These are phyloP conservation scores for Chrysoporthe cubensis DNA, from an alignment of 2,329 filamentous ascomycete species.

Conservation along the genomic window DNA sequence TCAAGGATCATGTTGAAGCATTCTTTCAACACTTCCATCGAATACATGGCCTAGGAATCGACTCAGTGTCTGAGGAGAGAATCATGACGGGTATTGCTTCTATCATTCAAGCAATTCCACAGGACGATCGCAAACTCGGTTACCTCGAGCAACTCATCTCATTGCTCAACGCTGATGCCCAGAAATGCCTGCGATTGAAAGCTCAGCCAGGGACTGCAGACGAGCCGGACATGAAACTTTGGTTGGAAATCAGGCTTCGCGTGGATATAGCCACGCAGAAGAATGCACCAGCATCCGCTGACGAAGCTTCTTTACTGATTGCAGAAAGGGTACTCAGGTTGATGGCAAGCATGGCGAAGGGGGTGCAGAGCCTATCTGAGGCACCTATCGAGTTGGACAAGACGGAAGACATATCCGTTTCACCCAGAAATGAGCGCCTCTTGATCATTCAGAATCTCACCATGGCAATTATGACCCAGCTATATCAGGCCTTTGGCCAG, in stretches of 20 bases:
- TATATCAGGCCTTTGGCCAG: slow-evolving; percentile 56
- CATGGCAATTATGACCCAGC: slow-evolving; percentile 50
- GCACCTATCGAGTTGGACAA: slow-evolving; percentile 69
- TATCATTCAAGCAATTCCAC: slow-evolving; percentile 72
- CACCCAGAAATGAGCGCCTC: slow-evolving; percentile 33
- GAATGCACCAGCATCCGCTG: slow-evolving; percentile 33
- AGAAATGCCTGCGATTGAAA: slow-evolving; percentile 44
- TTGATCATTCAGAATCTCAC: slow-evolving; percentile 50
- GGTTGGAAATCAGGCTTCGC: slow-evolving; percentile 26
- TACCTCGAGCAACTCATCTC: slow-evolving; percentile 62
- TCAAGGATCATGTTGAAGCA: slow-evolving; percentile 68
- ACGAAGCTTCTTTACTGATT: slow-evolving; percentile 54
- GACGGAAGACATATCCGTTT: slow-evolving; percentile 31
- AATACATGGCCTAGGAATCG: slow-evolving; percentile 55
- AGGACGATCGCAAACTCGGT: slow-evolving; percentile 56
- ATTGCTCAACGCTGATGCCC: slow-evolving; percentile 67
- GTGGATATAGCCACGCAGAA: slow-evolving; percentile 20
- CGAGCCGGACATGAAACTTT: slow-evolving; percentile 29
- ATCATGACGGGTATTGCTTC: slow-evolving; percentile 75
- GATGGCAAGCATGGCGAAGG: slow-evolving; percentile 71
- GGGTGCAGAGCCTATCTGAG: slow-evolving; percentile 71
- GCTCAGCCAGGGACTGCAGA: slow-evolving; percentile 35
- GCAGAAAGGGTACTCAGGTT: slow-evolving; percentile 65
- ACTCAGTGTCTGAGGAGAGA: slow-evolving; percentile 72
- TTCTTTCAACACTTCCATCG: slow-evolving; percentile 70